A percentile compares a stretch with the other conserved stretches of the same genome.
phyloP scores from a whole-genome alignment of 2,329 filamentous ascomycete species.

The Colletotrichum euphorbiae region DNA sequence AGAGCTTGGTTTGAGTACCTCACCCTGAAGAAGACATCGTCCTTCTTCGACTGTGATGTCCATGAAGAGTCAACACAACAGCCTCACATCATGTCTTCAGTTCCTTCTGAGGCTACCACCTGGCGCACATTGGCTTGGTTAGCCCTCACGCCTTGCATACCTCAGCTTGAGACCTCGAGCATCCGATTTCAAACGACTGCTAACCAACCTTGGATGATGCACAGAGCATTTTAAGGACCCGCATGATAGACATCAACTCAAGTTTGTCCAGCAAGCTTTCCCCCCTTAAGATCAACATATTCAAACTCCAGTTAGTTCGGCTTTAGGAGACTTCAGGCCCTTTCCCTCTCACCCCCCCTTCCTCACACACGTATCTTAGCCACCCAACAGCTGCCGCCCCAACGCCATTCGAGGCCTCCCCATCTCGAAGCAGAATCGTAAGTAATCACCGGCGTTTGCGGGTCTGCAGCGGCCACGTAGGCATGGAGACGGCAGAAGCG shows the following conservation, averaged over 20 bases:
- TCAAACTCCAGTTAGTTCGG: neutral
- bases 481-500: conserved; percentile 24
- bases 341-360: too few species aligned
- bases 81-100: too few species aligned
- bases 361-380: neutral
- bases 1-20: neutral
- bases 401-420: conserved; percentile 3
- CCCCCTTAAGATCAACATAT: neutral
- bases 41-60: too few species aligned
- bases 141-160: too few species aligned
- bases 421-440: conserved; percentile 25
- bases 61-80: too few species aligned
- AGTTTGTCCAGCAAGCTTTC: conserved; percentile 29
- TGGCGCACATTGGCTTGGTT: too few species aligned
- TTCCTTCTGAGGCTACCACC: too few species aligned
- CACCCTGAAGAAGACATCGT: neutral
- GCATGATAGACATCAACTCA: conserved; percentile 22
- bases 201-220: conserved; percentile 2
- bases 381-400: conserved; percentile 3
- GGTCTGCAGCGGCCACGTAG: conserved; percentile 9
- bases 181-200: neutral
- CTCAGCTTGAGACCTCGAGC: neutral
- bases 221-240: conserved; percentile 11
- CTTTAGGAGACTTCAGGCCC: too few species aligned
- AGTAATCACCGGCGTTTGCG: conserved; percentile 4